Evolutionary conservation across 2,329 filamentous ascomycete genomes (phyloP), one percentile per base, ranked within the genome.

Genomic region (Sclerotinia minor): DNA sequence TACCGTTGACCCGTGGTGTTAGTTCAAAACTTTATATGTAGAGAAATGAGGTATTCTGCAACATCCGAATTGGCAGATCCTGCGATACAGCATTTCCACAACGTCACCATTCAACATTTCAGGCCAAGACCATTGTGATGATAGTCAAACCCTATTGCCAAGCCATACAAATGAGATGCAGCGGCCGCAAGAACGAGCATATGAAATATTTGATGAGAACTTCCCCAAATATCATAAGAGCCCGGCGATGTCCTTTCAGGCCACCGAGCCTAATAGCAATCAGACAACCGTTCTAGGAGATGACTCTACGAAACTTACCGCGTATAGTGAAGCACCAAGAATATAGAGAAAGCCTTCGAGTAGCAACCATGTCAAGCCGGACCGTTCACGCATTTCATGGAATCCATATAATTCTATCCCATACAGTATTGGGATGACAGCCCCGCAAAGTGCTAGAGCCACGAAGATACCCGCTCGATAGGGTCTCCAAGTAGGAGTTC

Each of bases 181-280:
- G 92, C 94, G 0, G 95, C 95, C 69, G 93, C 79, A 21, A 98
- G 82, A 38, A 99, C 94, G 71, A 95, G 84, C 50, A 96, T 82
- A 80, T 99, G 95, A 78, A 99, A 99, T 71, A 99, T 90, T 80
- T 99, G 95, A 79, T 99, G 95, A 26, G 92, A 97, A 77, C 89
- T 93, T 49, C 95, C 94, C 86, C 91, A 91, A 64, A 97, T 91
- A 79, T 99, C 95, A 76, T 94, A 97, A 9, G 79, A 82, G 1
- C 92, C 92, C 0, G 94, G 95, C 55, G 81, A 85, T 75, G 84
- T 87, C 69, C 92, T 84, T 80, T 99, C 95, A 0, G 95, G 95
- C 79, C 94, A 88, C 49, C 95, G 89, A 65, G 86, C 83, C 88
- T 91, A 71, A 72, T 73, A 67, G 71, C 68, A 54, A 67, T 47